Base-by-base conservation (phyloP, 192 early-diverging fungal species). In the Linnemannia exigua region DNA sequence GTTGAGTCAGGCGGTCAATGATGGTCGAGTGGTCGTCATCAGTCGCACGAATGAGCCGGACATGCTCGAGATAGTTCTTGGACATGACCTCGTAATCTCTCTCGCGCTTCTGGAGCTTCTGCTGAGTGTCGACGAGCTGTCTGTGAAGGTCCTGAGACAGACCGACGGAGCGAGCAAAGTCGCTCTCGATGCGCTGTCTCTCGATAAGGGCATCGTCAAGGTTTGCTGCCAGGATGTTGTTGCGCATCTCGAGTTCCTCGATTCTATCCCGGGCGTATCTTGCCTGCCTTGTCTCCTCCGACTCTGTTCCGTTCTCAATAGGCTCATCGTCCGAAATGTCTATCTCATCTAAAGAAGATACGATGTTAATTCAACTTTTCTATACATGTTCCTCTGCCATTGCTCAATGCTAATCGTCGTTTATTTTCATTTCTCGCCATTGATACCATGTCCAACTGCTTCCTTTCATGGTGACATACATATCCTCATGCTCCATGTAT, bases 41-140 rank as follows among this genome's bases (percentile, higher is more conserved):
- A 2, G 83, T 86, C 17, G 83, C 74, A 6, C 78, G 72, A 51
- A 86, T 86, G 38, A 79, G 37, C 51, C 83, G 74, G n/a, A 86
- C 78, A 25, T 86, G 83, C 63, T 86, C 83, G 11, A 86, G 74
- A 28, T 86, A 86, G 67, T 86, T 86, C 70, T 76, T 86, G 31
- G 83, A 86, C 83, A 86, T 86, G 78, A 76, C 46, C 47, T 86
- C 83, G 41, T 86, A 86, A 51, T 86, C 83, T 54, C 76, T 74
- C 61, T 86, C 83, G 46, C 48, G 38, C 73, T 80, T 86, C 58
- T 36, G 47, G 20, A 86, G 25, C 50, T 86, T 86, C 70, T 79
- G 54, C 25, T 86, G 77, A 4, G 76, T 44, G 20, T 86, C 83
- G 47, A 61, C 33, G 67, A 50, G 61, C 38, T 79, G 83, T 48